Evolutionary conservation across 306 rosid genomes (phyloP), one percentile per base, ranked within the genome.

Genomic region (Cucumis hystrix): DNA sequence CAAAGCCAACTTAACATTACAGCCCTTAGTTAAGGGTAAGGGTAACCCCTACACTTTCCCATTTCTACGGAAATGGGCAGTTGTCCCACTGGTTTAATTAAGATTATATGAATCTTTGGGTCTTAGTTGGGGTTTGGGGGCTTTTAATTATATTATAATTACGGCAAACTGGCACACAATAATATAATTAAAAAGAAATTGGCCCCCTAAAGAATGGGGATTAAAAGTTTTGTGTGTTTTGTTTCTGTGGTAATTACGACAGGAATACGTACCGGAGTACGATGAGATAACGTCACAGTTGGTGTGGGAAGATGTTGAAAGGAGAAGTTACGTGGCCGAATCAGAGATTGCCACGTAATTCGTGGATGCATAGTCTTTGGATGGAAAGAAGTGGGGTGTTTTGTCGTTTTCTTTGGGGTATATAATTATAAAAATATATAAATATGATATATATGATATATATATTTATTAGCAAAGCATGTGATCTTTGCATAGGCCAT

Each of bases 291-390:
- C 92, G 21, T 82, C 99, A 80, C 89, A 92, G 89, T 83, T 96
- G 93, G 98, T 89, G 65, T 96, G 99, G 99, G 99, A 92, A 77
- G 97, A 80, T 73, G 87, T 76, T 68, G 91, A 87, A 4, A 88
- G 97, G 76, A 82, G 85, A 65, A 88, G 51, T 79, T 86, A 86
- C 58, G 89, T 87, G 82, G 78, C 88, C 1, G 99, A 87, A 79
- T 84, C 97, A n/a, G 92, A 87, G 83, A 85, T 92, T 20, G 96
- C 97, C 80, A 88, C 92, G 86, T 92, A 85, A 87, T 20, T 3
- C 10, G 75, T 23, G 47, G 62, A 75, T 41, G 23, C 23, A 60
- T 70, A 76, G 61, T 37, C 45, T 71, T 64, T 65, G 20, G 21
- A 63, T 55, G 20, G 57, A 47, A 47, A 40, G n/a, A 15, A 28